Evolutionary conservation across 495 filamentous ascomycete genomes (phyloP), one percentile per base, ranked within the genome.

Genomic region (Tetracladium setigerum): DNA sequence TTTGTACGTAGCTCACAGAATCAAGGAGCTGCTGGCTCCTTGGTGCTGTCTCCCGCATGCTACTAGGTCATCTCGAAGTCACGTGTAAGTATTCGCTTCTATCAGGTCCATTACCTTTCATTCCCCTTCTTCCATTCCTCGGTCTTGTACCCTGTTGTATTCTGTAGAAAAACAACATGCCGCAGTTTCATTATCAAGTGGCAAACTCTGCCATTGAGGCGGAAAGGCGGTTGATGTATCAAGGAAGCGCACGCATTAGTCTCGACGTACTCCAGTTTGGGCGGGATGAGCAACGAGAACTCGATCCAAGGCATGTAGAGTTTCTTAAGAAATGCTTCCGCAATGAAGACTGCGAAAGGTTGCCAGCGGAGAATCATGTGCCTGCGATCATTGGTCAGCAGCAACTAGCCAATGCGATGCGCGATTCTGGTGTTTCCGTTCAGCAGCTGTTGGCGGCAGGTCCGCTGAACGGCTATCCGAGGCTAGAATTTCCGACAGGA

Each of bases 261-360:
- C 39, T 50, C 30, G 40, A 50, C 12, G 40, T 38, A 30, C 39
- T 49, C 10, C 14, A 49, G 15, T 49, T 49, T 15, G 12, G 12
- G 33, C 16, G 22, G 18, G 41, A 42, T 38, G 31, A 49, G 38
- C 22, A 18, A 3, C 4, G 46, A 15, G 47, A 50, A 17, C 30
- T 38, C 14, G 35, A 27, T 15, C 22, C n/a, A 14, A 44, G 37
- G 30, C 18, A 50, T 30, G 14, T 50, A 5, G 38, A 50, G 15
- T 31, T 15, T 19, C 38, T 50, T 38, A 43, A 36, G 30, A 18
- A 27, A 42, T 50, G 9, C 24, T 50, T 30, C 19, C 13, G 44
- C 10, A 44, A n/a, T 27, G 31, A 30, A 15, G 37, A 15, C 35
- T 50, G 18, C 44, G 17, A 6, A 12, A 13, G 19, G 27, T 15